Base-by-base conservation (phyloP, 164 flowering plant species). In the Nelumbo lutea region DNA sequence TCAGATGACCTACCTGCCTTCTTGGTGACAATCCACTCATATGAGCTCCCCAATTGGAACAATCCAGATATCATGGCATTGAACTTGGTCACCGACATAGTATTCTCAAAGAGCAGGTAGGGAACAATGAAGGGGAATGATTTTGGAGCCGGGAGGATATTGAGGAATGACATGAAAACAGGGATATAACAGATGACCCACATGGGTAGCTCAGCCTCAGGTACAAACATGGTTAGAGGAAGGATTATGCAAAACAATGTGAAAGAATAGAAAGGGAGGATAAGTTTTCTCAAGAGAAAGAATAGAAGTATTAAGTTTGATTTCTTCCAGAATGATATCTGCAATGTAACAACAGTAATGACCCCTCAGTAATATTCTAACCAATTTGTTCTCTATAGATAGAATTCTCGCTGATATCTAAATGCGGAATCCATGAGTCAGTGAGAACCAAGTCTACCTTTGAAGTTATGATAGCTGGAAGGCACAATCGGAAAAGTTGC, bases 11-110 rank as follows among this genome's bases (percentile, higher is more conserved):
- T 74, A n/a, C 97, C 97, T 0, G 90, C 82, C 64, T 91, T 91
- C 70, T 91, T 91, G 39, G 97, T 91, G 60, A 91, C 89, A 65
- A 88, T 76, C 97, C 95, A 91, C 73, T 91, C 97, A 59, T 91
- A 91, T 1, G 97, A 85, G 77, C 93, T 90, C 6, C 97, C 95
- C 73, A 91, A 75, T 67, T 89, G 89, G 85, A 91, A 89, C 11
- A 90, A 70, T 2, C 97, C 97, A 3, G 96, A 90, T 57, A 87
- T 69, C 97, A 91, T 89, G 8, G 95, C 97, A 70, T 89, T 88
- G 88, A 91, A 91, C 70, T 91, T 89, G 75, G 97, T 91, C 6
- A 91, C 96, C 0, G 97, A 91, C 95, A 91, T 91, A 60, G 97
- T 89, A 85, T 91, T 91, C 65, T 89, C 97, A 65, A 91, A 89